Evolutionary conservation across 768 basidiomycete genomes (phyloP).

Genomic region (Lactarius psammicola): DNA sequence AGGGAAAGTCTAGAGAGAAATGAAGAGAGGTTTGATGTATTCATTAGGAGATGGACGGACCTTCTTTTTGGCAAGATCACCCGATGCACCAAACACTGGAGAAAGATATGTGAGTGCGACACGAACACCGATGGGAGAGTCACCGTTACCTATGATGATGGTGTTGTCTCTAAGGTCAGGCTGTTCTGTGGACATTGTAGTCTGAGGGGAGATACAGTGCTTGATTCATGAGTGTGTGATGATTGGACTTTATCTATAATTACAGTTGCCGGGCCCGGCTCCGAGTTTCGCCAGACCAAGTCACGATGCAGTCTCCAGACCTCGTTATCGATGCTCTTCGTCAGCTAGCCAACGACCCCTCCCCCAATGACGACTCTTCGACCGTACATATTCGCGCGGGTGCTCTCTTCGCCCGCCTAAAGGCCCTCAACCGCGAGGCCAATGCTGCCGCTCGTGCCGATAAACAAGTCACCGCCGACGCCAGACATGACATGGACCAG

Average conservation of each 20-base stretch:
- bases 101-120: slow-evolving; percentile 9
- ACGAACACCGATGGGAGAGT: not conserved
- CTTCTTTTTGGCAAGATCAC: slow-evolving; percentile 99
- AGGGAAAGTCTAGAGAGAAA: slow-evolving; percentile 73
- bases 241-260: not conserved
- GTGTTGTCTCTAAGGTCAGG: slow-evolving; percentile 84
- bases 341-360: slow-evolving; percentile 53
- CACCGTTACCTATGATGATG: slow-evolving; percentile 71
- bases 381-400: slow-evolving; percentile 63
- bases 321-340: slow-evolving; percentile 60
- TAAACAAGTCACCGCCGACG: slow-evolving; percentile 68
- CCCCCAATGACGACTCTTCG: slow-evolving; percentile 46
- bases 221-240: not conserved
- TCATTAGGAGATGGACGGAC: slow-evolving; percentile 38
- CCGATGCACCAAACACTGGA: slow-evolving; percentile 90
- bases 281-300: not conserved
- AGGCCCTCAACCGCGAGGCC: slow-evolving; percentile 71
- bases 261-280: not conserved
- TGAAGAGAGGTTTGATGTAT: not conserved
- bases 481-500: slow-evolving; percentile 87
- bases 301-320: slow-evolving; percentile 39
- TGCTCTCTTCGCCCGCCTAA: slow-evolving; percentile 77
- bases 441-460: slow-evolving; percentile 69
- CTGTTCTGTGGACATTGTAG: slow-evolving; percentile 64
- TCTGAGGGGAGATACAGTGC: not conserved